These are phyloP conservation scores for Grigorovia humatica DNA, from an alignment of 805 yeast species.

Conservation along the genomic window DNA sequence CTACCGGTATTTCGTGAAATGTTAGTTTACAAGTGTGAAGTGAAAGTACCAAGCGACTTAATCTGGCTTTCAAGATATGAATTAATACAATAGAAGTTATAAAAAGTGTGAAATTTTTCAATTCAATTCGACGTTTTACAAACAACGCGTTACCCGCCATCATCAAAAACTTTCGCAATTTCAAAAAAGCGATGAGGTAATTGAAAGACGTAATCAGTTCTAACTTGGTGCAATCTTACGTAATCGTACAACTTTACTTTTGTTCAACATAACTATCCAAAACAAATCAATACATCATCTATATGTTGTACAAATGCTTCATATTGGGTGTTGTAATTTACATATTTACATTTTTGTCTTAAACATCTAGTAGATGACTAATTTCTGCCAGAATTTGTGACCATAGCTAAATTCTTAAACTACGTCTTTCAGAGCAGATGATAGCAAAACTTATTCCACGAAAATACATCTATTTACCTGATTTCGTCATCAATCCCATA, in stretches of 20 bases:
- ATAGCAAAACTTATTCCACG: too few relatives aligned
- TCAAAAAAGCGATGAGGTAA: not conserved
- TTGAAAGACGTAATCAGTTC: not conserved
- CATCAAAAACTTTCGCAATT: not conserved
- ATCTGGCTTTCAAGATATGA: not conserved
- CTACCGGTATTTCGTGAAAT: not conserved
- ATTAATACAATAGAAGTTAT: too few relatives aligned
- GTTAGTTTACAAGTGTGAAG: not conserved
- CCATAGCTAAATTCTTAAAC: too few relatives aligned
- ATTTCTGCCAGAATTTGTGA: too few relatives aligned
- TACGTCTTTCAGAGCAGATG: not conserved
- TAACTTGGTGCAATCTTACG: too few relatives aligned
- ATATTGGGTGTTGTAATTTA: too few relatives aligned
- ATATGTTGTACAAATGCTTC: too few relatives aligned
- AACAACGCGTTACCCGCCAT: not conserved
- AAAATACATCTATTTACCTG: not conserved
- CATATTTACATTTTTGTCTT: not conserved
- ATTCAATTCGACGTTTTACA: not conserved
- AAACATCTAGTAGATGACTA: too few relatives aligned
- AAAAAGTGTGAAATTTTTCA: not conserved
- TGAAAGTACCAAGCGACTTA: not conserved
- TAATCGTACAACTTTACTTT: too few relatives aligned
- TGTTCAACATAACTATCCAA: too few relatives aligned
- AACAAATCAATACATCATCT: not conserved
- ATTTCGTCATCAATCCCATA: conserved; percentile 36